These are phyloP conservation scores for Cyberlindnera saturnus DNA, from an alignment of 805 yeast species.

Conservation along the genomic window DNA sequence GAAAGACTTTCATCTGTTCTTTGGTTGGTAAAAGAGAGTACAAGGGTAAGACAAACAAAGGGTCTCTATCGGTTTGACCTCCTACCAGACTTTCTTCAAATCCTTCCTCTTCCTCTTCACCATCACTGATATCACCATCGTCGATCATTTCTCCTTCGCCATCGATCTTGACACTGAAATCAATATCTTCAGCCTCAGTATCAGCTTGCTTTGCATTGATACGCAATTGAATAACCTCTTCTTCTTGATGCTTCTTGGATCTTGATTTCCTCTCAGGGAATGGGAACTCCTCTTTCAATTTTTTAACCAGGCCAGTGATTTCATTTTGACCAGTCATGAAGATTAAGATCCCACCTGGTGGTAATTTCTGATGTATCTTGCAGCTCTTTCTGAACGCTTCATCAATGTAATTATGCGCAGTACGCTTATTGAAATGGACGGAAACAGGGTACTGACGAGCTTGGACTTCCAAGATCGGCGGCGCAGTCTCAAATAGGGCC, in stretches of 20 bases:
- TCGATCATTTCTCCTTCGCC: conserved; percentile 30
- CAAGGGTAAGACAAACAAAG: conserved; percentile 84
- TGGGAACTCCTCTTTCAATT: conserved; percentile 64
- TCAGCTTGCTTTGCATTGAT: conserved; percentile 56
- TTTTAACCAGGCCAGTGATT: conserved; percentile 69
- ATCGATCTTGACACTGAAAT: conserved; percentile 46
- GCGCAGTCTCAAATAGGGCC: conserved; percentile 59
- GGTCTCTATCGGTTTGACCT: conserved; percentile 67
- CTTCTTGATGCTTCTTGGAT: conserved; percentile 21
- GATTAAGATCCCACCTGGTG: conserved; percentile 89
- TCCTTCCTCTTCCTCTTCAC: conserved; percentile 48
- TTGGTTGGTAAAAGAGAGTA: conserved; percentile 91
- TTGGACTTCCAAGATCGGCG: conserved; percentile 84
- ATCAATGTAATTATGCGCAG: conserved; percentile 72
- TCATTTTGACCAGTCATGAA: conserved; percentile 95
- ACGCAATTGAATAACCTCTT: conserved; percentile 37
- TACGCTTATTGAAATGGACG: conserved; percentile 78
- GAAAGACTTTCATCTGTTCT: conserved; percentile 91
- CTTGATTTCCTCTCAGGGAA: conserved; percentile 27
- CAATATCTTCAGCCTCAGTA: conserved; percentile 85
- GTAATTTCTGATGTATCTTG: conserved; percentile 79
- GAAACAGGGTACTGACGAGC: conserved; percentile 95
- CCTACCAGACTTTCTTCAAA: conserved; percentile 66
- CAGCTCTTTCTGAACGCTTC: conserved; percentile 82
- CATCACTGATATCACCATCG: conserved; percentile 31